Evolutionary conservation across 2,329 filamentous ascomycete species (phyloP).

Genomic region (Raffaelea ambrosiae): DNA sequence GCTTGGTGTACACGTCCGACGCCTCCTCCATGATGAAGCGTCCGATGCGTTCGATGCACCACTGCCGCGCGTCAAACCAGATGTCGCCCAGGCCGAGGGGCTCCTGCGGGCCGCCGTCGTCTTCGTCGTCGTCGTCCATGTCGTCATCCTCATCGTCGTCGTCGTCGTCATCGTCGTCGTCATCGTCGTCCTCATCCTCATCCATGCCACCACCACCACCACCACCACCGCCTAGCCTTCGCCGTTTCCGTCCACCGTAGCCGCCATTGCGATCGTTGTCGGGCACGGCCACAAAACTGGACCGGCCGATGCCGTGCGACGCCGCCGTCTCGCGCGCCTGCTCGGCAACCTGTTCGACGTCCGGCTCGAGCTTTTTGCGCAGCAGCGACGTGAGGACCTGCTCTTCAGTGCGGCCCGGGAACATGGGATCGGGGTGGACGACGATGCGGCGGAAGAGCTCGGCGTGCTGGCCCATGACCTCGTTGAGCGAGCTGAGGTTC

Average conservation of each 20-base stretch:
- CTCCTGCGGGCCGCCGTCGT: slow-evolving; percentile 25
- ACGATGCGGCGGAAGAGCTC: slow-evolving; percentile 62
- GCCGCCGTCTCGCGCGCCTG: slow-evolving; percentile 45
- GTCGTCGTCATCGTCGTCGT: slow-evolving; percentile 21
- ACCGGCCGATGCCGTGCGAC: slow-evolving; percentile 19
- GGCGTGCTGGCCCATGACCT: slow-evolving; percentile 55
- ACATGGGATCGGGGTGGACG: slow-evolving; percentile 68
- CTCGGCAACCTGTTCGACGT: slow-evolving; percentile 65
- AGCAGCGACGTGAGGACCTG: slow-evolving; percentile 59
- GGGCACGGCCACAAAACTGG: slow-evolving; percentile 25
- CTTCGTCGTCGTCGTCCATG: slow-evolving; percentile 25
- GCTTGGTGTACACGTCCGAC: slow-evolving; percentile 61
- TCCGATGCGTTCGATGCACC: slow-evolving; percentile 21
- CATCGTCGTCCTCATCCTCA: slow-evolving; percentile 17
- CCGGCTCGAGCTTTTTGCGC: slow-evolving; percentile 75
- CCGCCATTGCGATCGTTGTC: slow-evolving; percentile 19
- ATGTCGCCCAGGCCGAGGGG: slow-evolving; percentile 25
- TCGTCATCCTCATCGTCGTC: slow-evolving; percentile 28
- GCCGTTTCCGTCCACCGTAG: neutral
- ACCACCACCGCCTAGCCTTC: slow-evolving; percentile 16
- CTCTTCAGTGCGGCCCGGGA: slow-evolving; percentile 61
- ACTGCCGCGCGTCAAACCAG: slow-evolving; percentile 26
- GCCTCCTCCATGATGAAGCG: slow-evolving; percentile 37
- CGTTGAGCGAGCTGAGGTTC: slow-evolving; percentile 59
- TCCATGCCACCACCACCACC: slow-evolving; percentile 34